Base-by-base conservation (phyloP, 2,329 filamentous ascomycete genomes). In the Calonectria hongkongensis region DNA sequence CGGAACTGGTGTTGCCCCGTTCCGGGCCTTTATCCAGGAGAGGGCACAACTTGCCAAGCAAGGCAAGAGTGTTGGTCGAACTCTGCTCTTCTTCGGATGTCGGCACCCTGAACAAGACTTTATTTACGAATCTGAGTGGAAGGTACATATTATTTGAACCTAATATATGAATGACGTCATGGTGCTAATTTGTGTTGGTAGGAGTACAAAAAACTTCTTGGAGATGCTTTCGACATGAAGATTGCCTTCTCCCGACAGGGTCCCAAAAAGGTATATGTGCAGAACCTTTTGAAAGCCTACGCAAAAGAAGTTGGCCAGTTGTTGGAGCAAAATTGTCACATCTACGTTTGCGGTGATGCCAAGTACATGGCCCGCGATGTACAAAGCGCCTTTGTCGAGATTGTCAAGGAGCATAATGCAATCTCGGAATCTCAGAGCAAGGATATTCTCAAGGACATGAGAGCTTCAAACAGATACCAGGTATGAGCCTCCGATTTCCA, bases 311-410 rank as follows among this genome's bases (percentile, higher is more conserved):
- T 99, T 86, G 96, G 97, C 85, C 92, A 96, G 75, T 91, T 99
- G 0, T 89, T 99, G 10, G 89, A 94, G 76, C 88, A 95, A 84
- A 94, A 96, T 83, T 96, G 95, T 5, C 98, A 97, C 86, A 95
- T 99, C 84, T 99, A 99, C 84, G 96, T 99, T 70, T 99, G 97
- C 81, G 97, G 97, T 86, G 97, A 99, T 83, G 97, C 97, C 0
- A 94, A 97, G 70, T 95, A 98, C 87, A 98, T 98, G 96, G 96
- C 96, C 51, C 93, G 95, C 68, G 96, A 98, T 83, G 95, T 98
- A 81, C 98, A 97, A 83, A 89, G 93, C 27, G 91, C 95, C 21
- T 89, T 99, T 54, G 93, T 90, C 25, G 93, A 97, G 82, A 97
- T 98, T 81, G 93, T 99, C 79, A 89, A 95, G 30, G 92, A 96